Conservation (phyloP, 108 stramenopile species). For the Pseudonitzschia multistriata region DNA sequence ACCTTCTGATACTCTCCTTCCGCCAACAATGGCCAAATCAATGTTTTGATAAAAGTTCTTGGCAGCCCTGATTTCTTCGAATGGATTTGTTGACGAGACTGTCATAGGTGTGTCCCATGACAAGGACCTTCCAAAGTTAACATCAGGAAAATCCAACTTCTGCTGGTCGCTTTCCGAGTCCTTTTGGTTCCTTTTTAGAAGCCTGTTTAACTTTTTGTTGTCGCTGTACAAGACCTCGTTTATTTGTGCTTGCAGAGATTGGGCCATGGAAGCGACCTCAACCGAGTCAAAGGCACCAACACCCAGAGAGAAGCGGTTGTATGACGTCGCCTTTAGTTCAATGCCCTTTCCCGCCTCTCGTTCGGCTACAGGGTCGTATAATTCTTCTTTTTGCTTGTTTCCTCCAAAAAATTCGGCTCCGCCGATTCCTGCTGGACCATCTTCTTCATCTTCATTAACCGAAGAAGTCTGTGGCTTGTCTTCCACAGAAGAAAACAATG, state of each 20-base stretch:
- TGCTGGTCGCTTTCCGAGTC: constrained; percentile 1
- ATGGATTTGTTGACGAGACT: constrained; percentile 28
- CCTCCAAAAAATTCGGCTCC: constrained; percentile 73
- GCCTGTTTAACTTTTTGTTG: not conserved
- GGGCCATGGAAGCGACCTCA: constrained; percentile 38
- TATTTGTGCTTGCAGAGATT: constrained; percentile 56
- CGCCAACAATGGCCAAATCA: constrained; percentile 70
- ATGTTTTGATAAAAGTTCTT: constrained; percentile 60
- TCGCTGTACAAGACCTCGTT: constrained; percentile 51
- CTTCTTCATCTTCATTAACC: not conserved
- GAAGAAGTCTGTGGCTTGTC: not conserved
- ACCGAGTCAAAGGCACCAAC: constrained; percentile 4
- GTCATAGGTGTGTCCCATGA: constrained; percentile 59
- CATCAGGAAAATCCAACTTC: constrained; percentile 23
- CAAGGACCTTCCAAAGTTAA: constrained; percentile 24
- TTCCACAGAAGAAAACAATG: not conserved
- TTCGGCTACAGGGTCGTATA: constrained; percentile 69
- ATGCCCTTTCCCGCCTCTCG: constrained; percentile 26
- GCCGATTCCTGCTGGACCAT: constrained; percentile 34
- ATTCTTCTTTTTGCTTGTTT: constrained; percentile 70
- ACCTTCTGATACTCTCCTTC: constrained; percentile 30
- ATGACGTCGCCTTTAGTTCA: not conserved
- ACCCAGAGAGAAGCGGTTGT: constrained; percentile 1
- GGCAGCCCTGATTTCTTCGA: constrained; percentile 54
- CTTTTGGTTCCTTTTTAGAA: not conserved